A percentile compares a stretch with the other conserved stretches of the same genome.
phyloP scores from a whole-genome alignment of 208 protist genomes.

The Ichthyophonus hoferi region DNA sequence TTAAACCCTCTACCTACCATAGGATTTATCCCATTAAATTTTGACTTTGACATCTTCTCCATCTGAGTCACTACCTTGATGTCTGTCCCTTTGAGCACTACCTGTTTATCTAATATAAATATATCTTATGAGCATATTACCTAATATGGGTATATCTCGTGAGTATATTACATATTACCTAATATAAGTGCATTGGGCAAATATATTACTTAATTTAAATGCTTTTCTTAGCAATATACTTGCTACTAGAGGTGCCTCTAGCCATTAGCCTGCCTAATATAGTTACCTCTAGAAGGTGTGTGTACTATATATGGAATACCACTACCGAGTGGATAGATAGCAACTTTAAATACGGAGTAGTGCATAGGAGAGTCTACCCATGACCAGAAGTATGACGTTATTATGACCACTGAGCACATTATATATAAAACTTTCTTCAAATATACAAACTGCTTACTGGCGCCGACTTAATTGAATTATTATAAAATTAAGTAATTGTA shows the following conservation, averaged over 20 bases:
- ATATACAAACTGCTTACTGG: too few species aligned
- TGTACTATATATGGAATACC: too few species aligned
- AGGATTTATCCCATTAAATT: constrained; percentile 73
- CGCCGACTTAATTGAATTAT: too few species aligned
- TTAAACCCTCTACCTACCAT: too few species aligned
- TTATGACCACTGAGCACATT: too few species aligned
- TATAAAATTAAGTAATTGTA: too few species aligned
- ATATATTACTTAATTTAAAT: neutral
- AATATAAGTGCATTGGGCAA: neutral
- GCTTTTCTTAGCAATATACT: neutral
- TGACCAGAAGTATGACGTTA: too few species aligned
- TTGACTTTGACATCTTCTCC: constrained; percentile 79
- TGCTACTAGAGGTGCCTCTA: neutral
- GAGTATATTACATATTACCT: neutral
- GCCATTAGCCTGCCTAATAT: neutral
- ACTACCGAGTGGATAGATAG: too few species aligned
- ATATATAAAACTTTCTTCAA: too few species aligned
- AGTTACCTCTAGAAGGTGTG: neutral
- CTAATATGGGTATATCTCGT: neutral
- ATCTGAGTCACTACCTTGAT: neutral
- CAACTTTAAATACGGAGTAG: too few species aligned
- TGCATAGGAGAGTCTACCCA: too few species aligned
- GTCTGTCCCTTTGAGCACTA: neutral
- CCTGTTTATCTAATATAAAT: neutral
- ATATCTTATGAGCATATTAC: neutral